These are phyloP conservation scores for Barnettozyma hawaiiensis DNA, from an alignment of 1,139 yeast species.

Conservation along the genomic window DNA sequence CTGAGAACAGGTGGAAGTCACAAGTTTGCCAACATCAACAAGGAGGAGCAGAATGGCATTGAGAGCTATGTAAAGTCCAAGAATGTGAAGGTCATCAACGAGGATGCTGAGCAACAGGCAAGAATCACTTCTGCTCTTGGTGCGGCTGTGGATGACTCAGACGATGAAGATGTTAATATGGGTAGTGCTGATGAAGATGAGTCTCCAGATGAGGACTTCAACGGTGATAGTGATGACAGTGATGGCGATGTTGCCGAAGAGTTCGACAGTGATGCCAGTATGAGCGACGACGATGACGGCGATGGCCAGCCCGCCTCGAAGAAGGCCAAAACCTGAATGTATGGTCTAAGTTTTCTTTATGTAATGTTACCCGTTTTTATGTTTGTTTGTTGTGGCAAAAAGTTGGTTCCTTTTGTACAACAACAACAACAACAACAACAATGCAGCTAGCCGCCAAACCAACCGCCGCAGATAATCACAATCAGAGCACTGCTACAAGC, in stretches of 20 bases:
- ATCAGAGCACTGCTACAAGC: conserved; percentile 13
- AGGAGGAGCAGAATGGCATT: conserved; percentile 80
- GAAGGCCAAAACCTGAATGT: conserved; percentile 18
- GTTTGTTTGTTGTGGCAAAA: too few species aligned
- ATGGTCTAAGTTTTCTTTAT: background rate
- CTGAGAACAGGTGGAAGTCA: conserved; percentile 66
- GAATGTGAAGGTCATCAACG: conserved; percentile 78
- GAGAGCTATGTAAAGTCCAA: conserved; percentile 74
- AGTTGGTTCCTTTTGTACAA: background rate
- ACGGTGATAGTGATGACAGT: conserved; percentile 37
- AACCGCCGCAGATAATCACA: conserved; percentile 1
- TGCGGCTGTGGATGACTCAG: conserved; percentile 58
- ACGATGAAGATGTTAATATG: conserved; percentile 59
- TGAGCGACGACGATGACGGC: conserved; percentile 28
- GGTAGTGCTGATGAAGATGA: conserved; percentile 72
- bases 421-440: background rate
- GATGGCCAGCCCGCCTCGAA: conserved; percentile 23
- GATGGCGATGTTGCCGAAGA: conserved; percentile 56
- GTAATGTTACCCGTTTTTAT: too few species aligned
- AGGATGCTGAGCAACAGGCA: conserved; percentile 81
- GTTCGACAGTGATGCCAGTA: conserved; percentile 36
- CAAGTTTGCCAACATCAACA: conserved; percentile 81
- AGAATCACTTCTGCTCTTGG: conserved; percentile 73
- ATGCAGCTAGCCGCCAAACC: background rate
- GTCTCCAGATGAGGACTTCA: conserved; percentile 63